Evolutionary conservation across 164 flowering plant species (phyloP), one percentile per base, ranked within the genome.

Genomic region (Vitis riparia): DNA sequence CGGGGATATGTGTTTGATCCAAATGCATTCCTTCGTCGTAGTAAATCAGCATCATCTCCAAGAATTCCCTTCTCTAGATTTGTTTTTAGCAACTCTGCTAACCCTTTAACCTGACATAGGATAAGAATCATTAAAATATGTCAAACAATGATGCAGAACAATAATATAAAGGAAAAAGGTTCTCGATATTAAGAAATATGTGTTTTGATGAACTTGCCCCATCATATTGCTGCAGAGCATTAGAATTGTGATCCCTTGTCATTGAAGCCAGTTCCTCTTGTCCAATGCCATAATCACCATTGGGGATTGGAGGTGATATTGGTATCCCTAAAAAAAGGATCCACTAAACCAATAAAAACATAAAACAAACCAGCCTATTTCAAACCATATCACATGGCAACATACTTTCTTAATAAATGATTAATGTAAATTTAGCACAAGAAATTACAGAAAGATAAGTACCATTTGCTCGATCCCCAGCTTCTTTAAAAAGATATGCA

Each of bases 1-100:
- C 78, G 83, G 62, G 99, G 98, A 78, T 96, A 96, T 15, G 91
- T 91, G 73, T 96, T 96, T 65, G 94, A 81, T 13, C 99, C 99
- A 84, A 85, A 96, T 64, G 79, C 80, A 72, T 78, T 81, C 78
- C 71, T 90, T n/a, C 98, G 74, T 17, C 76, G 79, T 17, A 79
- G 56, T 16, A 91, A 29, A 57, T 93, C 97, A 23, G 63, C 76
- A 63, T 93, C 98, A 80, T 88, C 92, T 29, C 89, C 98, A 69
- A 9, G 49, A 75, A 88, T 80, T 30, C 99, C 99, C 72, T 91
- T 93, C 23, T 91, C 98, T 53, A 74, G 29, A 67, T 85, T 81
- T 51, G 95, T 84, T 76, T 88, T 88, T 44, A 96, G 71, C 66
- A 83, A 69, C 48, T 78, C 74, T 16, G 97, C 78, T 68, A 96